Evolutionary conservation across 2,329 filamentous ascomycete species (phyloP).

Genomic region (Scorias spongiosa): DNA sequence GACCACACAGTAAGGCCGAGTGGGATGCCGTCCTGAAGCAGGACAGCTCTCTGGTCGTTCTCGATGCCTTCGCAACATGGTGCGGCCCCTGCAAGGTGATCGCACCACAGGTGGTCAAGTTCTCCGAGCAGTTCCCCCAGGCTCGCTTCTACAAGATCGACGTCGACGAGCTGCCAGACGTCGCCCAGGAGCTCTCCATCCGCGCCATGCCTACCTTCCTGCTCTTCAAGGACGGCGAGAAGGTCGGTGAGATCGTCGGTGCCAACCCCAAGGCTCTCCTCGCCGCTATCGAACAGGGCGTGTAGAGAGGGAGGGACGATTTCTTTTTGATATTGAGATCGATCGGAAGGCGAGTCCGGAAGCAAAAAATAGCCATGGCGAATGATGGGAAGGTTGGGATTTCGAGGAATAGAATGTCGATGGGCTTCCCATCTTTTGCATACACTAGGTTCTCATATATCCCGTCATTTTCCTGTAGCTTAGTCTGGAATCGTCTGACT

Average conservation of each 20-base stretch:
- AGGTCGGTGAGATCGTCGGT: slow-evolving; percentile 59
- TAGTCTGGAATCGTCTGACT: too few species aligned
- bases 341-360: too few species aligned
- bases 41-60: slow-evolving; percentile 48
- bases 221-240: slow-evolving; percentile 66
- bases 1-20: slow-evolving; percentile 36
- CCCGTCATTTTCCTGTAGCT: too few species aligned
- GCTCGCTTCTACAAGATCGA: slow-evolving; percentile 80
- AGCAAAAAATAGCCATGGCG: too few species aligned
- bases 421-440: too few species aligned
- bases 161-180: slow-evolving; percentile 64
- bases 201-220: slow-evolving; percentile 89
- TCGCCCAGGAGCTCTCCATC: slow-evolving; percentile 63
- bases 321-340: background rate
- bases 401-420: too few species aligned
- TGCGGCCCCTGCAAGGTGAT: slow-evolving; percentile 93
- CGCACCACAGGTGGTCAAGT: slow-evolving; percentile 57
- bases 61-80: slow-evolving; percentile 84
- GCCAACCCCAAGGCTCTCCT: slow-evolving; percentile 60
- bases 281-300: slow-evolving; percentile 30
- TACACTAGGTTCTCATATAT: too few species aligned
- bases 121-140: slow-evolving; percentile 43
- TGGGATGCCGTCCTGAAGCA: slow-evolving; percentile 41
- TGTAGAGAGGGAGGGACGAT: slow-evolving; percentile 4
- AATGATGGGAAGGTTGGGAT: too few species aligned